Percentiles rank a stretch among this genome's conserved stretches.
These are phyloP conservation scores for Hibiscus tridactylites DNA, from an alignment of 345 rosid genomes.

Conservation along the genomic window DNA sequence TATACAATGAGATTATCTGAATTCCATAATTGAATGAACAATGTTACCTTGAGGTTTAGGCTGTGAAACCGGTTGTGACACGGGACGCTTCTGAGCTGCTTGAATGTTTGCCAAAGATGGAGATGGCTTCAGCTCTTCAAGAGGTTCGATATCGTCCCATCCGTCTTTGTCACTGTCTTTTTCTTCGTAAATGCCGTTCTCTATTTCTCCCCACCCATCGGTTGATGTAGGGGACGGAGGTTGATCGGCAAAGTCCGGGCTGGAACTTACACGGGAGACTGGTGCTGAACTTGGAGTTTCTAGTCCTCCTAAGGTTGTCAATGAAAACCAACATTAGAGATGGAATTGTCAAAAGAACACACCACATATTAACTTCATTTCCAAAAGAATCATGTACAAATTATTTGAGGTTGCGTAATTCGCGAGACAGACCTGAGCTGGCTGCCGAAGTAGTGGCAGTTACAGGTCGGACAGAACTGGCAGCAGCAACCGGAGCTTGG, in stretches of 20 bases:
- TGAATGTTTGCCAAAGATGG: conserved; percentile 75
- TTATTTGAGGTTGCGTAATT: not conserved
- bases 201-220: conserved; percentile 97
- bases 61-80: conserved; percentile 53
- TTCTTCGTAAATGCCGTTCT: conserved; percentile 66
- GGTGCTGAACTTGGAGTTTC: conserved; percentile 50
- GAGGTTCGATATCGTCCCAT: conserved; percentile 93
- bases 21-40: not conserved
- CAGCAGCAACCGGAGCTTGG: conserved; percentile 59
- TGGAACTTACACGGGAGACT: conserved; percentile 39
- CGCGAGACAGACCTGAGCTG: conserved; percentile 45
- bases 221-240: conserved; percentile 85
- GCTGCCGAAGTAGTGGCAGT: conserved; percentile 44
- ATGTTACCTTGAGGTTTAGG: conserved; percentile 58
- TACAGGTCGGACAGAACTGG: conserved; percentile 35
- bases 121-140: conserved; percentile 74
- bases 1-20: not conserved
- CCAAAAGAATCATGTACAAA: not conserved
- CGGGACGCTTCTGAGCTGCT: conserved; percentile 87
- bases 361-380: not conserved
- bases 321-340: conserved; percentile 14
- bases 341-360: not conserved
- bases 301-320: conserved; percentile 26
- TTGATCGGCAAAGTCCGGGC: conserved; percentile 61
- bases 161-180: conserved; percentile 79